phyloP scores from a whole-genome alignment of 345 rosid genomes.

The Mallotus nudiflorus region DNA sequence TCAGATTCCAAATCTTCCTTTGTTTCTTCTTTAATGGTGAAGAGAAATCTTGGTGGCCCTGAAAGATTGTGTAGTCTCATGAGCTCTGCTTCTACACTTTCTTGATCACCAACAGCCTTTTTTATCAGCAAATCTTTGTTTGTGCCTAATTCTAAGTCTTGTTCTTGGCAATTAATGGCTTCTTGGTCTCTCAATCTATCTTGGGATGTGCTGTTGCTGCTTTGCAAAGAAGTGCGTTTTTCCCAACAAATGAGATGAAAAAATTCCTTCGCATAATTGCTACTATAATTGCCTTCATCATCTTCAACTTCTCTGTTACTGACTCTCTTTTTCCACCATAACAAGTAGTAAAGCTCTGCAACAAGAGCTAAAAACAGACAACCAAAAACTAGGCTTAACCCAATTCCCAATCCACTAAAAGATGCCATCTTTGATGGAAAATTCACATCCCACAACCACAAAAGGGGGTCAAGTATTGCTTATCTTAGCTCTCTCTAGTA shows the following conservation, averaged over 20 bases:
- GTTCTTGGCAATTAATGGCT: conserved; percentile 21
- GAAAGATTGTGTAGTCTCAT: conserved; percentile 85
- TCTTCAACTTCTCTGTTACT: conserved; percentile 32
- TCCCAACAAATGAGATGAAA: conserved; percentile 64
- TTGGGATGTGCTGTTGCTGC: conserved; percentile 10
- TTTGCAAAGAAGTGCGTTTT: conserved; percentile 43
- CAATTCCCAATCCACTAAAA: conserved; percentile 69
- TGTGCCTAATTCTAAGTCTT: conserved; percentile 59
- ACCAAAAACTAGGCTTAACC: conserved; percentile 68
- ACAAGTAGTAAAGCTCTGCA: conserved; percentile 70
- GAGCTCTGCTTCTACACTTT: conserved; percentile 73
- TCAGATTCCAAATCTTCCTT: conserved; percentile 96
- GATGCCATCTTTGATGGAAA: conserved; percentile 47
- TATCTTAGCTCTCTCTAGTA: no score
- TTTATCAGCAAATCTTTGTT: conserved; percentile 54
- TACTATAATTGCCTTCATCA: conserved; percentile 38
- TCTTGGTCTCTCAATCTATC: conserved; percentile 26
- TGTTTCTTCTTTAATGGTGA: conserved; percentile 94
- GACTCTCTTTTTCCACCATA: conserved; percentile 81
- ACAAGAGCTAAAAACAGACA: conserved; percentile 65
- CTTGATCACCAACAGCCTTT: conserved; percentile 51
- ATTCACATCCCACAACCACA: conserved; percentile 45
- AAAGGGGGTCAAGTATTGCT: conserved; percentile 5
- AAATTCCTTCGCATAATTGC: conserved; percentile 56
- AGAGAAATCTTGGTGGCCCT: conserved; percentile 86